phyloP scores from a whole-genome alignment of 257 asterid genomes.

The Osmanthus fragrans region DNA sequence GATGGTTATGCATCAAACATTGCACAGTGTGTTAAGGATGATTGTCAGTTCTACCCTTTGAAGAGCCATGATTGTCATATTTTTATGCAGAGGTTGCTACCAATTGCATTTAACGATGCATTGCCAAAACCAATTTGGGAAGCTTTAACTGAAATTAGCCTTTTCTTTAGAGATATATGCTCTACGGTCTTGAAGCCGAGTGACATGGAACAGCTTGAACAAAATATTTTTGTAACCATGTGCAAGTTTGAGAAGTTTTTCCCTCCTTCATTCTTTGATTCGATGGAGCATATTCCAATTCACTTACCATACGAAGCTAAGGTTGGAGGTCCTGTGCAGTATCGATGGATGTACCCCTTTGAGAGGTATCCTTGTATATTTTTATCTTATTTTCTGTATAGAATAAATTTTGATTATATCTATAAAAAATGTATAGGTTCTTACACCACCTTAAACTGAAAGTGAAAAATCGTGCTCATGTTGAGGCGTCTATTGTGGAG shows the following conservation, averaged over 20 bases:
- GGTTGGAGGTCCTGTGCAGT: neutral
- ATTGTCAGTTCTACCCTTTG: neutral
- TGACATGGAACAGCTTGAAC: neutral
- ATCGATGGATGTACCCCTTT: neutral
- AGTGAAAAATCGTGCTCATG: neutral
- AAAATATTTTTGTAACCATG: neutral
- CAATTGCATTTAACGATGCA: slow-evolving; percentile 4
- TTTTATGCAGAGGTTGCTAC: neutral
- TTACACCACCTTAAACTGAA: neutral
- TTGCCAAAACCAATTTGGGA: neutral
- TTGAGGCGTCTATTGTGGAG: neutral
- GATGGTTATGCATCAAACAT: neutral
- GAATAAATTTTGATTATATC: too few species aligned
- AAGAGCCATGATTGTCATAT: slow-evolving; percentile 7
- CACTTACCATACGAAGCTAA: neutral
- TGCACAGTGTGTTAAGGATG: neutral
- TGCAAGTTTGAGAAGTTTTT: slow-evolving; percentile 4
- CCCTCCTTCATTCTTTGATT: neutral
- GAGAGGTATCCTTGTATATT: neutral
- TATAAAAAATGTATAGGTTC: too few species aligned
- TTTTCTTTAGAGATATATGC: neutral
- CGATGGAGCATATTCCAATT: neutral
- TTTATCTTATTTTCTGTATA: neutral
- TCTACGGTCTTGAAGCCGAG: neutral
- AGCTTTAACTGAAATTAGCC: neutral